Percentiles rank a stretch among this genome's conserved stretches.
These are phyloP conservation scores for Arctium lappa DNA, from an alignment of 129 eudicot genomes.

Conservation along the genomic window DNA sequence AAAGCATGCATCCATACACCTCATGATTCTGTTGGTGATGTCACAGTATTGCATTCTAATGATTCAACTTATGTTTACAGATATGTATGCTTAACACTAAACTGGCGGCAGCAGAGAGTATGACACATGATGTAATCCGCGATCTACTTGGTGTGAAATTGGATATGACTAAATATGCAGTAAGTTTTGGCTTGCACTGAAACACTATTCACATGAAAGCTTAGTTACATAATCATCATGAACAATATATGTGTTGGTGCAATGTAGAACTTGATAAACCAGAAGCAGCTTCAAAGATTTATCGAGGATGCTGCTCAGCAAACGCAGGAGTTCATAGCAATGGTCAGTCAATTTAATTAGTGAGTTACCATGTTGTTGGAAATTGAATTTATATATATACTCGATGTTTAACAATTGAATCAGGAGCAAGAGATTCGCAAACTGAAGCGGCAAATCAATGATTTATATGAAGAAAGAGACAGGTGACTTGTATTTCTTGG, in stretches of 20 bases:
- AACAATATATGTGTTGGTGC: constrained; percentile 13
- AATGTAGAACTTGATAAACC: constrained; percentile 57
- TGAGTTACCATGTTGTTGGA: background rate
- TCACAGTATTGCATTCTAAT: background rate
- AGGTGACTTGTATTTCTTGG: constrained; percentile 36
- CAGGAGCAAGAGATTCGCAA: constrained; percentile 70
- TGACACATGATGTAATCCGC: constrained; percentile 91
- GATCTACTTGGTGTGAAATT: constrained; percentile 89
- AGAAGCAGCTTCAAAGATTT: constrained; percentile 63
- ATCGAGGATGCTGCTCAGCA: constrained; percentile 71
- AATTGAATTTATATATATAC: constrained; percentile 10
- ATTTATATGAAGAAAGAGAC: constrained; percentile 68
- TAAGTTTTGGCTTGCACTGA: constrained; percentile 37
- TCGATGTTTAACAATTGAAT: constrained; percentile 3
- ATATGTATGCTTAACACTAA: constrained; percentile 64
- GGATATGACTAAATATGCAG: constrained; percentile 82
- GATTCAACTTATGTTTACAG: constrained; percentile 33
- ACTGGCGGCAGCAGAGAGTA: constrained; percentile 82
- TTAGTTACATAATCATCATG: constrained; percentile 9
- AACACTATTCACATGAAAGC: background rate
- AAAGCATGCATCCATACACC: background rate
- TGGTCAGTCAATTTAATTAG: constrained; percentile 35
- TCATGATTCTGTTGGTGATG: background rate
- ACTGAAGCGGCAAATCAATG: constrained; percentile 52
- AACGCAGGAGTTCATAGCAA: constrained; percentile 42